phyloP scores from a whole-genome alignment of 192 early-diverging fungal species.

The Linnemannia hyalina region DNA sequence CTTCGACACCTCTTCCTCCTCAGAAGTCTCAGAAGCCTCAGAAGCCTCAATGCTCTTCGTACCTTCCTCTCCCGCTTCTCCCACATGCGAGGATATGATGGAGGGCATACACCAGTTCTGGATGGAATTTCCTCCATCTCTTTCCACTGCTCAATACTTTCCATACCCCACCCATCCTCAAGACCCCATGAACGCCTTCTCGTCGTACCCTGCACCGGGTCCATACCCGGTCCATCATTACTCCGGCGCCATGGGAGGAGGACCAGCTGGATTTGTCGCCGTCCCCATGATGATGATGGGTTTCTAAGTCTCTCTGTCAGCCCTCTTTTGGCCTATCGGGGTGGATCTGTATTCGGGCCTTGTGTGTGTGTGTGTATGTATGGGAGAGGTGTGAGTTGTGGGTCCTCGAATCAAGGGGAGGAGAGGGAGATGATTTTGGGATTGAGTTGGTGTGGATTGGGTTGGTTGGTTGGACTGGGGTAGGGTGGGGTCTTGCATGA shows the following conservation, averaged over 20 bases:
- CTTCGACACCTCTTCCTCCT: neutral
- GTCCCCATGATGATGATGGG: conserved; percentile 3
- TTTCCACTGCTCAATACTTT: neutral
- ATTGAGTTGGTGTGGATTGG: neutral
- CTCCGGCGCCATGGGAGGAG: neutral
- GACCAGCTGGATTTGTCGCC: neutral
- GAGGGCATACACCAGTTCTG: neutral
- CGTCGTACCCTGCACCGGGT: neutral
- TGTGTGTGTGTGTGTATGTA: neutral
- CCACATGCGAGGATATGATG: neutral
- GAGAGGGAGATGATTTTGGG: neutral
- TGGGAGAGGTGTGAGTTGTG: neutral
- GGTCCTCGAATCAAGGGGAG: neutral
- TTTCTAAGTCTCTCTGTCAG: neutral
- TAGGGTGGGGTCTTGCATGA: neutral
- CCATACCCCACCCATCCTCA: neutral
- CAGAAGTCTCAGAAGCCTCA: neutral
- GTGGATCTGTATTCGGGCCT: neutral
- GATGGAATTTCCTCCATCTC: neutral
- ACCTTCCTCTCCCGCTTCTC: neutral
- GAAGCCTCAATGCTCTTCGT: neutral
- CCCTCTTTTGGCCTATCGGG: neutral
- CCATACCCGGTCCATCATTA: neutral
- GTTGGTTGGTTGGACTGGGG: neutral
- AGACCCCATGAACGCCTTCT: neutral